Base-by-base conservation (phyloP, 164 flowering plant genomes). In the Buxus sempervirens region DNA sequence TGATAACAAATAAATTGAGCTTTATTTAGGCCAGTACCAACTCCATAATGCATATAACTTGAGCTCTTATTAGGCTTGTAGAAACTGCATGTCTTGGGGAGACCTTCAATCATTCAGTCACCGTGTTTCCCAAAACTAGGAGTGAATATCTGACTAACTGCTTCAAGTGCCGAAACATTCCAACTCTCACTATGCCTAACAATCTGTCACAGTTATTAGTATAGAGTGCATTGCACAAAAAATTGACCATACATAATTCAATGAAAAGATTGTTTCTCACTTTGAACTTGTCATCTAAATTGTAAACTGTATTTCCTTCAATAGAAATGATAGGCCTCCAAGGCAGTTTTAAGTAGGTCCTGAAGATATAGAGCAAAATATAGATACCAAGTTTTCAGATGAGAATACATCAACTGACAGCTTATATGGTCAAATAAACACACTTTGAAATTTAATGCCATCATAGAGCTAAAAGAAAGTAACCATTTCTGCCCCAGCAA, bases 151-250 rank as follows among this genome's bases (percentile, higher is more conserved):
- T 91, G 97, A 23, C 80, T 78, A 72, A 95, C 70, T n/a, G 98
- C 97, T 84, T 89, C 85, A 26, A 88, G 76, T 64, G 98, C 95
- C 62, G 96, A 85, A 54, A 89, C 74, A 68, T 79, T 82, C 98
- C 98, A 94, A 57, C 86, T 89, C 80, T 94, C 98, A 25, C 80
- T 82, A 83, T 94, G 98, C 82, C 89, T 83, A 56, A 85, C 82
- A 73, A 94, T 86, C 97, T 94, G 84, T 28, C 26, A 58, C 32
- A 49, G 23, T 19, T 49, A 63, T 38, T 20, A 48, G 38, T 20
- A 67, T 63, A 66, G 22, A 56, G 51, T 16, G 15, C 57, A 58
- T 72, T 26, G 18, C 7, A 18, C 2, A 67, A 54, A 27, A 64
- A 26, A 60, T 20, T 22, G 2, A 5, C 9, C 16, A 28, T 51